phyloP scores from a whole-genome alignment of 495 filamentous ascomycete species.

The Podospora appendiculata region DNA sequence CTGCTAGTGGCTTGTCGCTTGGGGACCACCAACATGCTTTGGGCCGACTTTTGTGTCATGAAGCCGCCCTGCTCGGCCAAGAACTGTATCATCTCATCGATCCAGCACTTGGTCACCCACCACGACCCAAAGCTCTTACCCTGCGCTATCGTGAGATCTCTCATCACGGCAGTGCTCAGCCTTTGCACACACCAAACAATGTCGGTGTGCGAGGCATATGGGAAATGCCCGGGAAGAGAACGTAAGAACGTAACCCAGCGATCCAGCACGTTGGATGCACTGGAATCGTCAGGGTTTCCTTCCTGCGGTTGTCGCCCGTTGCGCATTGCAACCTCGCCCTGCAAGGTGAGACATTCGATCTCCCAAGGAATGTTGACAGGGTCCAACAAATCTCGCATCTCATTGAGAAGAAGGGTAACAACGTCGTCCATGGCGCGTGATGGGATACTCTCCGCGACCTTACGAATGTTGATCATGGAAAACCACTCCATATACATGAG shows the following conservation, averaged over 20 bases:
- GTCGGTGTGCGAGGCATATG: slow-evolving; percentile 55
- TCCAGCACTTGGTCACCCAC: slow-evolving; percentile 97
- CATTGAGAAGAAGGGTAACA: slow-evolving; percentile 62
- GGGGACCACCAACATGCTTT: slow-evolving; percentile 10
- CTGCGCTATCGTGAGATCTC: slow-evolving; percentile 74
- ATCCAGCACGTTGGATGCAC: slow-evolving; percentile 63
- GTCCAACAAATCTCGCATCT: slow-evolving; percentile 64
- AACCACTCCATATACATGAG: slow-evolving; percentile 95
- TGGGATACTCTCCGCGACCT: slow-evolving; percentile 53
- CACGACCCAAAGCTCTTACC: slow-evolving; percentile 86
- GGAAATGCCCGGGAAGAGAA: slow-evolving; percentile 67
- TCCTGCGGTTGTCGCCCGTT: slow-evolving; percentile 25
- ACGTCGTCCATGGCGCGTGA: slow-evolving; percentile 59
- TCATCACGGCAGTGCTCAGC: slow-evolving; percentile 59
- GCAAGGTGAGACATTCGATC: slow-evolving; percentile 44
- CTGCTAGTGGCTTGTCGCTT: slow-evolving; percentile 20
- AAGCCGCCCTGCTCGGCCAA: slow-evolving; percentile 90
- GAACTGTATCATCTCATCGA: slow-evolving; percentile 93
- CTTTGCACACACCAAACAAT: slow-evolving; percentile 63
- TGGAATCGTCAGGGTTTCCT: slow-evolving; percentile 9
- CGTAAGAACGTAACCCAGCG: slow-evolving; percentile 78
- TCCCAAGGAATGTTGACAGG: slow-evolving; percentile 51
- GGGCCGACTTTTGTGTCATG: slow-evolving; percentile 44
- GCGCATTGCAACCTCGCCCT: slow-evolving; percentile 43
- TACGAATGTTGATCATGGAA: slow-evolving; percentile 63